These are phyloP conservation scores for Petunia secreta DNA, from an alignment of 257 asterid species.

Conservation along the genomic window DNA sequence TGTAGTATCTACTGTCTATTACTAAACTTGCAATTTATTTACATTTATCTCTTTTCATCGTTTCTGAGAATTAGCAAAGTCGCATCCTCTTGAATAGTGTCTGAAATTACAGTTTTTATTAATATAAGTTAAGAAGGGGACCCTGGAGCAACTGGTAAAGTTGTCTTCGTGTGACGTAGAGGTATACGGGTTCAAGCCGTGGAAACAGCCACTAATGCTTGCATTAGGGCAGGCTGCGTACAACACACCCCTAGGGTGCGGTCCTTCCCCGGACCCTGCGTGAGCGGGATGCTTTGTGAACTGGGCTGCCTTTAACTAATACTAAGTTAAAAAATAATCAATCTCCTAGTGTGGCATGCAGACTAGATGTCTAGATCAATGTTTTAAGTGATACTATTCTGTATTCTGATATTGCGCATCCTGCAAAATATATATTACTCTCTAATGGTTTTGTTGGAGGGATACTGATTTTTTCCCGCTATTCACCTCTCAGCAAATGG, in stretches of 20 bases:
- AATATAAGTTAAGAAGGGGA: neutral
- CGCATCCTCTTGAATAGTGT: neutral
- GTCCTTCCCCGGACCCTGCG: no score
- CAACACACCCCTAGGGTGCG: no score
- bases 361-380: neutral
- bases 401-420: neutral
- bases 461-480: conserved; percentile 31
- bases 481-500: conserved; percentile 24
- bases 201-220: no score
- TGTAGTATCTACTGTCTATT: conserved; percentile 3
- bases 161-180: no score
- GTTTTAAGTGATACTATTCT: neutral
- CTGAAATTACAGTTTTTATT: conserved; percentile 9
- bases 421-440: neutral
- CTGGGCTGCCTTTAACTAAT: no score
- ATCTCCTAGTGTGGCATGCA: neutral
- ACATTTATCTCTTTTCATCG: neutral
- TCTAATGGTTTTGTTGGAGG: neutral
- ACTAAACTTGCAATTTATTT: conserved; percentile 9
- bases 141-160: no score
- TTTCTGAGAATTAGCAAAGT: neutral
- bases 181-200: no score
- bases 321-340: neutral
- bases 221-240: no score
- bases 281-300: no score